phyloP scores from a whole-genome alignment of 78 protist genomes.

The Dictyostelium discoideum region DNA sequence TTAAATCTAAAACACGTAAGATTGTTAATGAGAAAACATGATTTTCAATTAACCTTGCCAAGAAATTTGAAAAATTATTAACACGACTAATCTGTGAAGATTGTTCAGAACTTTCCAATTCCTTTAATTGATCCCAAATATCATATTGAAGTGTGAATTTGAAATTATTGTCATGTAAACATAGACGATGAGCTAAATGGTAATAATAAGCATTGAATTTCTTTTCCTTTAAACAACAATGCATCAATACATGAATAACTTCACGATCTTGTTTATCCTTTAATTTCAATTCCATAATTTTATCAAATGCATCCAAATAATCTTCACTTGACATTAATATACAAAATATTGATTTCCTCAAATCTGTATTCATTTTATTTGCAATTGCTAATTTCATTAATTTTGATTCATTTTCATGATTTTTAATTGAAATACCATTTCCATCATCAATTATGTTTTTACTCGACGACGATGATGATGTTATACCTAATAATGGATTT shows the following conservation, averaged over 20 bases:
- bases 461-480: no score
- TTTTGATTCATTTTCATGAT: neutral
- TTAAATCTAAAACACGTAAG: slow-evolving; percentile 15
- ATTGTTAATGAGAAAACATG: slow-evolving; percentile 33
- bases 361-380: slow-evolving; percentile 74
- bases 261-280: slow-evolving; percentile 79
- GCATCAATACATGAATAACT: slow-evolving; percentile 48
- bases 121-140: slow-evolving; percentile 55
- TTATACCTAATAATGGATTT: slow-evolving; percentile 11
- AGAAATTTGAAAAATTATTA: neutral
- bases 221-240: slow-evolving; percentile 83
- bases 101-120: neutral
- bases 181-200: slow-evolving; percentile 18
- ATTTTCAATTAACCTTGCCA: slow-evolving; percentile 31
- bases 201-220: slow-evolving; percentile 78
- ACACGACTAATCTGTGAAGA: neutral
- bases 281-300: slow-evolving; percentile 38
- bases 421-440: neutral
- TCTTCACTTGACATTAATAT: slow-evolving; percentile 78
- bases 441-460: neutral
- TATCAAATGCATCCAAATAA: slow-evolving; percentile 70
- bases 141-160: slow-evolving; percentile 45
- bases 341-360: slow-evolving; percentile 67
- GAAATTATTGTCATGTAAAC: slow-evolving; percentile 26
- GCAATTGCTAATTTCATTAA: slow-evolving; percentile 37